Conservation (phyloP, 495 filamentous ascomycete species). For the Emericellopsis terricola region DNA sequence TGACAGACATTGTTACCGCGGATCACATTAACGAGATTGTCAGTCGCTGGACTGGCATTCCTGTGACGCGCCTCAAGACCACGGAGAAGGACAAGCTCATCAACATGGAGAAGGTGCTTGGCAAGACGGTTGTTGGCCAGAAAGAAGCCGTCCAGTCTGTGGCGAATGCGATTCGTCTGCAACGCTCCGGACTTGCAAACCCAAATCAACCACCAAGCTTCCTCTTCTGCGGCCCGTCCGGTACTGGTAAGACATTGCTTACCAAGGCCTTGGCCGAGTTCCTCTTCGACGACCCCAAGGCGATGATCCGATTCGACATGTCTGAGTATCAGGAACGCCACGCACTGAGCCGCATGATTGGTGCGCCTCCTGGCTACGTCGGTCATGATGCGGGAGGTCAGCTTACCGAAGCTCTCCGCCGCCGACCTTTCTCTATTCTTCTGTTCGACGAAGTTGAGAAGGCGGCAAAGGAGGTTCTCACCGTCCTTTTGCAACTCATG, state of each 20-base stretch:
- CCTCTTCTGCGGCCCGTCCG: conserved; percentile 95
- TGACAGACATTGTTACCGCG: conserved; percentile 85
- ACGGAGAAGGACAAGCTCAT: conserved; percentile 94
- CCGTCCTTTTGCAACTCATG: conserved; percentile 93
- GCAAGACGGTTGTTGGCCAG: conserved; percentile 78
- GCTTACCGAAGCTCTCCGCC: conserved; percentile 81
- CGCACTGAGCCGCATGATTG: conserved; percentile 91
- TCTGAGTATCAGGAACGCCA: conserved; percentile 98
- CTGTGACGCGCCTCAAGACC: conserved; percentile 81
- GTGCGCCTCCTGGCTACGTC: conserved; percentile 91
- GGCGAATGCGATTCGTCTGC: conserved; percentile 86
- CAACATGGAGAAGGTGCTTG: conserved; percentile 76
- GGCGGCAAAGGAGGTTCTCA: conserved; percentile 92
- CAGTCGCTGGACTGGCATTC: conserved; percentile 88
- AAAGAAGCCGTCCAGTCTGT: conserved; percentile 88
- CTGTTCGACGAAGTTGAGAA: conserved; percentile 98
- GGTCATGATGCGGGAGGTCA: conserved; percentile 93
- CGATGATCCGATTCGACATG: conserved; percentile 99
- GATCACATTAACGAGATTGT: conserved; percentile 99
- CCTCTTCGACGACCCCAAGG: conserved; percentile 90
- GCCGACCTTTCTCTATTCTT: conserved; percentile 91
- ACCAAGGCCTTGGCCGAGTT: conserved; percentile 96
- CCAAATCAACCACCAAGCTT: conserved; percentile 94
- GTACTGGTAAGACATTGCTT: conserved; percentile 92
- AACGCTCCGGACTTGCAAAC: conserved; percentile 82